phyloP scores from a whole-genome alignment of 345 rosid species.

The Lepidium aucheri region DNA sequence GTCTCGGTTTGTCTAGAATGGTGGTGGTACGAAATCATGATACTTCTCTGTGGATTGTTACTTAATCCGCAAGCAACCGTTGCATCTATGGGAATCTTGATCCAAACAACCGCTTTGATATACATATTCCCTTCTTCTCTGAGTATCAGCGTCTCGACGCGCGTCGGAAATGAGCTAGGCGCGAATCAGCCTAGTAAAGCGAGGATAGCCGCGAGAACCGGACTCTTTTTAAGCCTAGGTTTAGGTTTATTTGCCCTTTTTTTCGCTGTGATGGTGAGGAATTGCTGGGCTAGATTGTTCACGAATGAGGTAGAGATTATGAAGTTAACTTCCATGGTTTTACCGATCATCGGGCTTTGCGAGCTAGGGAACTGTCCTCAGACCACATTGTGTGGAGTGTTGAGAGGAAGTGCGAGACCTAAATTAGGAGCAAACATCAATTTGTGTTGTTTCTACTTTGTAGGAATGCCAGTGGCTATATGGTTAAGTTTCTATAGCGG shows the following conservation, averaged over 20 bases:
- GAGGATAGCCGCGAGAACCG: slow-evolving; percentile 46
- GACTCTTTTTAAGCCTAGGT: slow-evolving; percentile 47
- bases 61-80: slow-evolving; percentile 69
- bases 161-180: slow-evolving; percentile 78
- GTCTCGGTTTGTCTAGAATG: slow-evolving; percentile 88
- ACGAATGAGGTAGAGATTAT: slow-evolving; percentile 55
- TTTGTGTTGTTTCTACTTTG: slow-evolving; percentile 72
- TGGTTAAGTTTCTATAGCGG: slow-evolving; percentile 55
- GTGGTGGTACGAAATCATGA: slow-evolving; percentile 99
- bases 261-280: slow-evolving; percentile 48
- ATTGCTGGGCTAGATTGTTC: slow-evolving; percentile 66
- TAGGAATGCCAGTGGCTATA: slow-evolving; percentile 76
- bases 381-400: slow-evolving; percentile 73
- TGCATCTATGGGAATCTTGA: slow-evolving; percentile 85
- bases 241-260: slow-evolving; percentile 48
- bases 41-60: slow-evolving; percentile 61
- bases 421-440: slow-evolving; percentile 77
- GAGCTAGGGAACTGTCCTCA: slow-evolving; percentile 93
- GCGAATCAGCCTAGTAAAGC: slow-evolving; percentile 56
- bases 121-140: slow-evolving; percentile 90
- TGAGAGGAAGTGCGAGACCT: slow-evolving; percentile 83
- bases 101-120: slow-evolving; percentile 71
- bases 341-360: slow-evolving; percentile 79
- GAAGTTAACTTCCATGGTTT: slow-evolving; percentile 50
- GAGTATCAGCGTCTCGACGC: slow-evolving; percentile 64